Evolutionary conservation across 352 stramenopile species (phyloP), one percentile per base, ranked within the genome.

Genomic region (Phytophthora melonis): DNA sequence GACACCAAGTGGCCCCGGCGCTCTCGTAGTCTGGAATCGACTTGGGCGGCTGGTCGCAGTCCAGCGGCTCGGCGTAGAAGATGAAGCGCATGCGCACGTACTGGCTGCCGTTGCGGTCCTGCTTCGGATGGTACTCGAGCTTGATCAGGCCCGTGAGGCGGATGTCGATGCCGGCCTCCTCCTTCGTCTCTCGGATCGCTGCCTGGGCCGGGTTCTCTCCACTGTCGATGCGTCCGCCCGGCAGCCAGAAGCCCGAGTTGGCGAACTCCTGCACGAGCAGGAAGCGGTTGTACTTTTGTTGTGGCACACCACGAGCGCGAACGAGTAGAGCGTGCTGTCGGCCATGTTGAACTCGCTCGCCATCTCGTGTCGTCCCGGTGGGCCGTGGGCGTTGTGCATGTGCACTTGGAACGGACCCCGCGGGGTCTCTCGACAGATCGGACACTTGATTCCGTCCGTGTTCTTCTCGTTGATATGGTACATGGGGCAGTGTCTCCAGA

Each of bases 1-100:
- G 62, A 72, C 87, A 94, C 89, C 89, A 96, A 45, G 88, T 92
- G 16, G 89, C 89, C 6, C 89, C 89, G 13, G 83, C 87, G 53
- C 89, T 96, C 70, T 96, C 89, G 54, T 95, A 96, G 58, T 96
- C 88, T n/a, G 89, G 89, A 59, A 96, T 95, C 5, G 88, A 95
- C 68, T 96, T 96, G 13, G 89, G 89, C 9, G 87, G 79, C 63
- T 95, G 88, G 56, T 93, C 82, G 54, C 81, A 89, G 67, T 96
- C 81, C 27, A 94, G 18, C 13, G 89, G 89, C 64, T 95, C 88
- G 32, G 87, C 89, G 62, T 91, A 90, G 63, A 94, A 95, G 47
- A 96, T 84, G 67, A 96, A 94, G 36, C 89, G 89, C 89, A 96
- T 94, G 62, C 89, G 87, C 32, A 96, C 89, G 47, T 96, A 96